Base-by-base conservation (phyloP, 768 basidiomycete genomes). In the Psilocybe subaeruginosa region DNA sequence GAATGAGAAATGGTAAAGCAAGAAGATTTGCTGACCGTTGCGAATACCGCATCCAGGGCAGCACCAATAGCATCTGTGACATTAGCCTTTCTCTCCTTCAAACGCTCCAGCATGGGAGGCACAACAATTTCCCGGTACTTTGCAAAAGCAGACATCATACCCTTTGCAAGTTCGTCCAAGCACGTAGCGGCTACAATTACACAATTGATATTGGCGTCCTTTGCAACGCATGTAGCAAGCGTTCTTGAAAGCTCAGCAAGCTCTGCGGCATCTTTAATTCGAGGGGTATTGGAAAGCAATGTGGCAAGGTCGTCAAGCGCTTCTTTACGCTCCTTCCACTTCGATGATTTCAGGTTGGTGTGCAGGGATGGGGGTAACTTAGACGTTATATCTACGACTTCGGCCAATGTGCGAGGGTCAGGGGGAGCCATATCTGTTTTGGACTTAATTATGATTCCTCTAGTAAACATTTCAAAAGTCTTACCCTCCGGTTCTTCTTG, bases 251-350 rank as follows among this genome's bases (percentile, higher is more conserved):
- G 76, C 31, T 95, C 92, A 3, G 81, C 85, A 3, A 97, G 80
- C 69, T 92, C 92, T 6, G 89, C 78, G 1, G 88, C 81, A 68
- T 97, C 95, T 68, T 88, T 88, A 68, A 98, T 91, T 59, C 88
- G 85, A 11, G 90, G 88, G 2, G 89, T 83, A 7, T 85, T 77
- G 56, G 84, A 84, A 31, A 99, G 75, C 37, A 93, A 75, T 2
- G 84, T 83, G 48, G 87, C 80, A 23, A 97, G 81, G 29, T 93
- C 93, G 64, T 97, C 95, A 33, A 99, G 78, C 2, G 85, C 91
- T 68, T 96, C 92, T 70, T 98, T 95, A 43, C 94, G 86, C 66
- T 99, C 97, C 70, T 99, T 99, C 97, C 97, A 99, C 75, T 99
- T 98, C 0, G 93, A 87, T 3, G 97, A 99, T 23, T 88, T 84